Evolutionary conservation across 495 filamentous ascomycete species (phyloP).

Genomic region (Penicillium chermesinum): DNA sequence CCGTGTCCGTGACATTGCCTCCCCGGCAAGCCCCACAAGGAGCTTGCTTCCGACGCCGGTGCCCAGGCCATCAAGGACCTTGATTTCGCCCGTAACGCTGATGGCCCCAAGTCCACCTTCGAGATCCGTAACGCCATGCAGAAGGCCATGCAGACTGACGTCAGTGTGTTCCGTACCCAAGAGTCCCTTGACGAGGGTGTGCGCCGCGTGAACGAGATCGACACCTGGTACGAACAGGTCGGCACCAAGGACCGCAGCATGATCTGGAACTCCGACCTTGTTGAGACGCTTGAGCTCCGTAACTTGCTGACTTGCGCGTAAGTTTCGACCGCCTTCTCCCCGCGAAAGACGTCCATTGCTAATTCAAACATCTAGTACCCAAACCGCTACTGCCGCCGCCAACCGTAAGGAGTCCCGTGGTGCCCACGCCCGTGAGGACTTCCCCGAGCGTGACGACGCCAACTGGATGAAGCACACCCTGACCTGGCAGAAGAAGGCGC

Average conservation of each 20-base stretch:
- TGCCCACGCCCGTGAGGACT: constrained; percentile 93
- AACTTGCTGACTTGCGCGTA: constrained; percentile 94
- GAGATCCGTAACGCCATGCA: constrained; percentile 92
- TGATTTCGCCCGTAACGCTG: constrained; percentile 75
- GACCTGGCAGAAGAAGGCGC: constrained; percentile 84
- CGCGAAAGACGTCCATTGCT: constrained; percentile 7
- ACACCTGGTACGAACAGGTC: constrained; percentile 72
- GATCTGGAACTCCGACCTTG: constrained; percentile 98
- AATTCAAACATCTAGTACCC: constrained; percentile 43
- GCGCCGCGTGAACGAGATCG: constrained; percentile 70
- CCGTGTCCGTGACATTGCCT: constrained; percentile 87
- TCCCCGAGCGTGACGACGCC: constrained; percentile 83
- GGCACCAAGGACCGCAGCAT: constrained; percentile 96
- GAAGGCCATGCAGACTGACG: constrained; percentile 95
- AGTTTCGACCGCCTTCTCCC: constrained; percentile 29
- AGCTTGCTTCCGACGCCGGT: constrained; percentile 76
- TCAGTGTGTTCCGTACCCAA: constrained; percentile 95
- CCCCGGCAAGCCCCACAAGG: constrained; percentile 71
- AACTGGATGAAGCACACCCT: constrained; percentile 99
- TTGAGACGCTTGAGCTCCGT: constrained; percentile 89
- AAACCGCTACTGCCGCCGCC: constrained; percentile 81
- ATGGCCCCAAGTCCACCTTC: constrained; percentile 78
- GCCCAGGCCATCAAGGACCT: constrained; percentile 79
- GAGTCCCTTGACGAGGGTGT: constrained; percentile 85
- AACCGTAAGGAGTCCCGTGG: constrained; percentile 92